Conservation (phyloP, 768 basidiomycete genomes). For the Amanita jacksonii region DNA sequence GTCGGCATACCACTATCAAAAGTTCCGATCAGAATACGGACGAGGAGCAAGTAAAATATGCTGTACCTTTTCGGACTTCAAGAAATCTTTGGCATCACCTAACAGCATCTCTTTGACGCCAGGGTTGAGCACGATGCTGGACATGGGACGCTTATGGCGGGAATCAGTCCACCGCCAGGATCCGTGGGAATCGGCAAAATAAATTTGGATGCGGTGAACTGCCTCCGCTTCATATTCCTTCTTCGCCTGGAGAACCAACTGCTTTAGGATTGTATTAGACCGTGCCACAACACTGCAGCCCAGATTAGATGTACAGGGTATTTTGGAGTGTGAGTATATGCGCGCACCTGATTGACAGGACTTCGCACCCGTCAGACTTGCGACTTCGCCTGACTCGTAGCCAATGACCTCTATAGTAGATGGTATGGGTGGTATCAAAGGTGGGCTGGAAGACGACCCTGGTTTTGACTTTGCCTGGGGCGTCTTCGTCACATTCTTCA, state of each 20-base stretch:
- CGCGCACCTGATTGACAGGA: constrained; percentile 67
- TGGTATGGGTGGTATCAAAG: constrained; percentile 81
- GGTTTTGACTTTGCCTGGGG: constrained; percentile 58
- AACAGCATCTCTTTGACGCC: constrained; percentile 88
- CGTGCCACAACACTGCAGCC: constrained; percentile 65
- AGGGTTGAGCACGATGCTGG: constrained; percentile 77
- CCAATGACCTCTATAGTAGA: constrained; percentile 82
- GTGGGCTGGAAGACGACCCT: constrained; percentile 86
- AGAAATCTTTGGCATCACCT: constrained; percentile 73
- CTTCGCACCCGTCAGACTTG: constrained; percentile 64
- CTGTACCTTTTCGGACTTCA: constrained; percentile 69
- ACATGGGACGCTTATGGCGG: constrained; percentile 81
- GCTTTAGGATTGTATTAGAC: constrained; percentile 75
- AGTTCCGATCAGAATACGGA: constrained; percentile 5
- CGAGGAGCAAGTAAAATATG: neutral
- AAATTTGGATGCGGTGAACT: constrained; percentile 80
- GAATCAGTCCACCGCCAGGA: constrained; percentile 86
- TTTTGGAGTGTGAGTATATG: neutral
- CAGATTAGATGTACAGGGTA: neutral
- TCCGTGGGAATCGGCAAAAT: constrained; percentile 82
- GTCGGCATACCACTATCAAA: constrained; percentile 77
- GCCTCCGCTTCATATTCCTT: constrained; percentile 82
- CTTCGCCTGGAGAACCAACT: constrained; percentile 86
- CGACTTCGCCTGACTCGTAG: constrained; percentile 62
- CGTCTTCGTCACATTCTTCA: constrained; percentile 27